Evolutionary conservation across 352 stramenopile genomes (phyloP).

Genomic region (Phytophthora pini): DNA sequence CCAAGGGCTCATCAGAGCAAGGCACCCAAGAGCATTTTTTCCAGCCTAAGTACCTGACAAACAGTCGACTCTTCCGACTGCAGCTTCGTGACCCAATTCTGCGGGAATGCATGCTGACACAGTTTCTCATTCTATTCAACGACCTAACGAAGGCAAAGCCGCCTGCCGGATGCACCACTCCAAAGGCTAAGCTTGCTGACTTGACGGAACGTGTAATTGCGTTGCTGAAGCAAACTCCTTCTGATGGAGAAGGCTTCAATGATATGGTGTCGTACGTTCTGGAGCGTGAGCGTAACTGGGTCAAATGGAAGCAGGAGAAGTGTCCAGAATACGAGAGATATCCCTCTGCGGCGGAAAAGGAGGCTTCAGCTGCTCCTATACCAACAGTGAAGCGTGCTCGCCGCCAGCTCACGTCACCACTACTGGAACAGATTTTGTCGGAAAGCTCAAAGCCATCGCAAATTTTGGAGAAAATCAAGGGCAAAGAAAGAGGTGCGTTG

Average conservation of each 20-base stretch:
- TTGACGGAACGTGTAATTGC: constrained; percentile 77
- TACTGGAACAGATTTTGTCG: constrained; percentile 84
- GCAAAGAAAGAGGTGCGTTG: constrained; percentile 55
- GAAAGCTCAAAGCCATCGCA: constrained; percentile 76
- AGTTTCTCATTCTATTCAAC: constrained; percentile 88
- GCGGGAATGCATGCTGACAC: constrained; percentile 89
- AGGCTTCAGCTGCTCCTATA: constrained; percentile 26
- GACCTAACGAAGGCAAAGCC: constrained; percentile 69
- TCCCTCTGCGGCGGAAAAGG: constrained; percentile 23
- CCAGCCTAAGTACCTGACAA: constrained; percentile 93
- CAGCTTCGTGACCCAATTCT: constrained; percentile 91
- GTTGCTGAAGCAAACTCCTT: constrained; percentile 86
- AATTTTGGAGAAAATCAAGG: constrained; percentile 83
- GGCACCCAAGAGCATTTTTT: constrained; percentile 83
- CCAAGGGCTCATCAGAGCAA: constrained; percentile 18
- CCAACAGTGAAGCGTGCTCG: constrained; percentile 35
- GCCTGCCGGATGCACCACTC: constrained; percentile 51
- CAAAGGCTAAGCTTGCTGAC: constrained; percentile 65
- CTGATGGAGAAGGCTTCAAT: constrained; percentile 87
- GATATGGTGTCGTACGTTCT: constrained; percentile 88
- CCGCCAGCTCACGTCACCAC: constrained; percentile 44
- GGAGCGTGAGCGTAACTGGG: constrained; percentile 90
- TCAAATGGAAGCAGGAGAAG: constrained; percentile 92
- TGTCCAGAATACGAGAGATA: constrained; percentile 83
- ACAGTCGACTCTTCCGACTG: constrained; percentile 90